These are phyloP conservation scores for Pseudogymnoascus sp. DNA, from an alignment of 2,329 filamentous ascomycete genomes.

Conservation along the genomic window DNA sequence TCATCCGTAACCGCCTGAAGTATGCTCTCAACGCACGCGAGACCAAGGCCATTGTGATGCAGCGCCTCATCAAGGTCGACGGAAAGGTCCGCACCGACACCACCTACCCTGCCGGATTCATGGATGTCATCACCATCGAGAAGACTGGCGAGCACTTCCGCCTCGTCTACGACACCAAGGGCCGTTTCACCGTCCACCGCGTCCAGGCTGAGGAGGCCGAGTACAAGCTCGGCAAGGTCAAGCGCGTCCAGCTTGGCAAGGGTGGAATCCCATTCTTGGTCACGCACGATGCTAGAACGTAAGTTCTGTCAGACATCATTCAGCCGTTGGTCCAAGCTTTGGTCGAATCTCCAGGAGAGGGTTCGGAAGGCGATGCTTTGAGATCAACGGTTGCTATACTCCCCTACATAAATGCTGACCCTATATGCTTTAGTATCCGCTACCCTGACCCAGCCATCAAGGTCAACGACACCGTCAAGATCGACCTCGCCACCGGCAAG, in stretches of 20 bases:
- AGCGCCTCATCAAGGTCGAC: constrained; percentile 99
- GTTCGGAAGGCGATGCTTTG: constrained; percentile 15
- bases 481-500: constrained; percentile 94
- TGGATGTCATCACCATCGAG: constrained; percentile 98
- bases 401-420: constrained; percentile 27
- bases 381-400: constrained; percentile 30
- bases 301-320: constrained; percentile 97
- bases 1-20: constrained; percentile 95
- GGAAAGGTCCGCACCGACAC: constrained; percentile 98
- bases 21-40: constrained; percentile 99
- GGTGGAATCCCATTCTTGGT: constrained; percentile 99
- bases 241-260: constrained; percentile 97
- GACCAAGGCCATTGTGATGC: constrained; percentile 96
- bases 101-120: constrained; percentile 96
- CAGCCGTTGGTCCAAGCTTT: constrained; percentile 99
- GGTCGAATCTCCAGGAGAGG: constrained; percentile 43
- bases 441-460: constrained; percentile 98
- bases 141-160: constrained; percentile 99
- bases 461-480: constrained; percentile 99
- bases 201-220: constrained; percentile 97
- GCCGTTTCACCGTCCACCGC: constrained; percentile 99
- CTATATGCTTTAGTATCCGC: constrained; percentile 66
- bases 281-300: constrained; percentile 99
- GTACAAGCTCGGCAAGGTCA: constrained; percentile 99
- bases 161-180: constrained; percentile 99